Conservation (phyloP, 2,329 filamentous ascomycete genomes). For the Stemphylium beticola region DNA sequence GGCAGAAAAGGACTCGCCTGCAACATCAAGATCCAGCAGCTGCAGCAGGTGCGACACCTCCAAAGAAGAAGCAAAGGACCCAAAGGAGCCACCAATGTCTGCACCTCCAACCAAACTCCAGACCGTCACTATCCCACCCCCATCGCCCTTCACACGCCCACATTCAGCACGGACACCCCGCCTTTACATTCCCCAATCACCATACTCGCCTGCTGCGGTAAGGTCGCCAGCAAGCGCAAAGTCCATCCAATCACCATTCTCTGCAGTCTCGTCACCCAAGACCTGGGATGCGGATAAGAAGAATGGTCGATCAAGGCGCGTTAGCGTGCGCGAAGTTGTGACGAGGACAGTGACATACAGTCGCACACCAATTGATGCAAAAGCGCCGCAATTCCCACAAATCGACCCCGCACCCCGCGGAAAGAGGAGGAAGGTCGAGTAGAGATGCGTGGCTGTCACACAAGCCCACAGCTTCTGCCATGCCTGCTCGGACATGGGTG, state of each 20-base stretch:
- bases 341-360: constrained; percentile 95
- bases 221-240: constrained; percentile 72
- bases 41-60: constrained; percentile 45
- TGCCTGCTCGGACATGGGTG: constrained; percentile 27
- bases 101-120: constrained; percentile 54
- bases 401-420: constrained; percentile 91
- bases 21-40: constrained; percentile 48
- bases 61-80: constrained; percentile 38
- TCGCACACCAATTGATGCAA: constrained; percentile 52
- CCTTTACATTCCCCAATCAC: constrained; percentile 79
- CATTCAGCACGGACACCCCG: constrained; percentile 65
- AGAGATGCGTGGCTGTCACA: constrained; percentile 27
- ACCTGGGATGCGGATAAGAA: constrained; percentile 80
- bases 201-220: constrained; percentile 66
- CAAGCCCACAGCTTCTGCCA: constrained; percentile 17
- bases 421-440: constrained; percentile 81
- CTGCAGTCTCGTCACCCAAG: constrained; percentile 70
- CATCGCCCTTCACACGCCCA: constrained; percentile 68
- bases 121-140: constrained; percentile 65
- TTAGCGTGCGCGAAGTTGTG: constrained; percentile 84
- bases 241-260: constrained; percentile 70
- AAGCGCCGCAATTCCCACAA: constrained; percentile 56
- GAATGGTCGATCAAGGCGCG: constrained; percentile 63
- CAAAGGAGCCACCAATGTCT: constrained; percentile 47
- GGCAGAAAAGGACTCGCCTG: constrained; percentile 40